Evolutionary conservation across 352 stramenopile genomes (phyloP), one percentile per base, ranked within the genome.

Genomic region (Globisporangium emineosum): DNA sequence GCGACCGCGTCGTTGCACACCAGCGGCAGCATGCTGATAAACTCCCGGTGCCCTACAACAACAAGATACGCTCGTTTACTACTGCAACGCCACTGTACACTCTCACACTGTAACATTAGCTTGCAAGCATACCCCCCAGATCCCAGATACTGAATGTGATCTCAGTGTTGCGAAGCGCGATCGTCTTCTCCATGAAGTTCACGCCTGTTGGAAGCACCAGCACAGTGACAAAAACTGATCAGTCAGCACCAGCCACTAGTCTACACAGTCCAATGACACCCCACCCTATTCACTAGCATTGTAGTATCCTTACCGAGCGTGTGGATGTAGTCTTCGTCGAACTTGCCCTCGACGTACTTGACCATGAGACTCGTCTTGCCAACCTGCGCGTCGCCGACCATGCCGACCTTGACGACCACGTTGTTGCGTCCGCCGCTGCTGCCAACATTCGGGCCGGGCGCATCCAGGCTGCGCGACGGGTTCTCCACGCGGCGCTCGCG

Each of bases 91-190:
- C 7, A 2, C 27, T 17, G 7, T 29, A n/a, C 33, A 25, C n/a
- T 25, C n/a, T 37, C 42, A 32, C 19, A 23, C 25, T n/a, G n/a
- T n/a, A 19, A 21, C 12, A 51, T 25, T 23, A 32, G 10, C 8
- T 37, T 21, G n/a, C 37, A 45, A 21, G 17, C 72, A 25, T 59
- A 86, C 77, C 93, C 12, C 93, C 93, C 30, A 98, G 72, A 64
- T 98, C 93, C 93, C 93, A 98, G 62, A 98, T 98, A 64, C 88
- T 97, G 69, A 98, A 98, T 32, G 91, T 98, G 63, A 98, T 97
- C 74, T 98, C 90, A 15, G 93, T 97, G 62, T 98, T 97, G 40
- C 91, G 86, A 55, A 98, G 68, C 42, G 89, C 93, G 59, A 98
- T 97, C 2, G 88, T 97, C 72, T 98, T 98, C 73, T 98, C 93